A percentile compares a stretch with the other conserved stretches of the same genome.
These are phyloP conservation scores for Calonectria henricotiae DNA, from an alignment of 2,329 filamentous ascomycete species.

Conservation along the genomic window DNA sequence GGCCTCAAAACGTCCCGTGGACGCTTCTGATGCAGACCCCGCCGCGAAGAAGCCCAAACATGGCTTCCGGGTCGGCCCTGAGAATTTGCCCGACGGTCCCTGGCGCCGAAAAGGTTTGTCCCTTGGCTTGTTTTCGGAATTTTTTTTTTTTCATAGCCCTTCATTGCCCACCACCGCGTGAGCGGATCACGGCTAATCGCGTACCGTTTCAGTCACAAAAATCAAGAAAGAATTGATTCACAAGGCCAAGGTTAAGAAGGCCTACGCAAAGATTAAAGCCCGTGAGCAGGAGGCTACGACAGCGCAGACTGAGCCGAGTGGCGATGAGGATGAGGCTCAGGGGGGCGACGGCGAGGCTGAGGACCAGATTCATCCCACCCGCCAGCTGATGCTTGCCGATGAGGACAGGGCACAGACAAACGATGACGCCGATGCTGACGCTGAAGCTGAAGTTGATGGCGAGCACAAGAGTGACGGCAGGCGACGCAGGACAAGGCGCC, in stretches of 20 bases:
- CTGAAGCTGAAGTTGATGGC: slow-evolving; percentile 29
- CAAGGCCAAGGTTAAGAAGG: slow-evolving; percentile 94
- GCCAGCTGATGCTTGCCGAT: slow-evolving; percentile 61
- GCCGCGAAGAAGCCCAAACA: slow-evolving; percentile 72
- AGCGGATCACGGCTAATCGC: slow-evolving; percentile 41
- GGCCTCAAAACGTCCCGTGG: slow-evolving; percentile 55
- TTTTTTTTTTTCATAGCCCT: slow-evolving; percentile 37
- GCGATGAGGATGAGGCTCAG: slow-evolving; percentile 43
- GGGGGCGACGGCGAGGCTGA: slow-evolving; percentile 39
- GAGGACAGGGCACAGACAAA: slow-evolving; percentile 58
- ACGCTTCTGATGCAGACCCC: slow-evolving; percentile 54
- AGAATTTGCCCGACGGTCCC: slow-evolving; percentile 91
- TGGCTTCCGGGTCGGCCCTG: slow-evolving; percentile 89
- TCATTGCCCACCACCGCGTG: slow-evolving; percentile 1
- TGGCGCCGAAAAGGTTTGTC: slow-evolving; percentile 82
- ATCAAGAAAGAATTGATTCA: slow-evolving; percentile 92
- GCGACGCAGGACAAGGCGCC: slow-evolving; percentile 60
- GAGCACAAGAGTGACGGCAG: slow-evolving; percentile 53
- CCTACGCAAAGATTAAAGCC: slow-evolving; percentile 89
- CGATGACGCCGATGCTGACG: slow-evolving; percentile 29
- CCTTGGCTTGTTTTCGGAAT: slow-evolving; percentile 32
- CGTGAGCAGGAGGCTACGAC: slow-evolving; percentile 56
- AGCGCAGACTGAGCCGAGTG: slow-evolving; percentile 47
- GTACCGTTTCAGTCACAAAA: slow-evolving; percentile 76
- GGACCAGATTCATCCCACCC: slow-evolving; percentile 58